Base-by-base conservation (phyloP, 129 eudicot genomes). In the Helianthus tuberosus region DNA sequence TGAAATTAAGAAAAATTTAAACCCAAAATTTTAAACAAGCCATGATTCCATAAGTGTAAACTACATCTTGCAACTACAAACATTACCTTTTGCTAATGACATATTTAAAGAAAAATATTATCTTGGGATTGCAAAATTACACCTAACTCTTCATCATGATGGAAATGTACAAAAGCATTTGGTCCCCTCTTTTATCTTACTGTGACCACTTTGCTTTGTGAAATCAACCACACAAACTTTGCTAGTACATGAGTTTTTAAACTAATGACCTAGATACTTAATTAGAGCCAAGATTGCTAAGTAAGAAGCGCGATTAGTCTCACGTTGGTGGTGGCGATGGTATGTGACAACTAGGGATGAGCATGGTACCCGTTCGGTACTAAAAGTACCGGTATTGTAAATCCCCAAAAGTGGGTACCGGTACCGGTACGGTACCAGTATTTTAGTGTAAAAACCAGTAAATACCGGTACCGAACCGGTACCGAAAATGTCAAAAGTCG, bases 171-270 rank as follows among this genome's bases (percentile, higher is more conserved):
- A 64, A 71, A 62, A 39, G 55, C 38, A 27, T 70, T 78, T 63
- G 77, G 77, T 78, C 82, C 82, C 82, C 82, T 38, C 48, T 69
- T 36, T 62, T 77, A 70, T 77, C 82, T 62, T 51, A 63, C 27
- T 23, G 82, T 78, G 77, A 78, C 82, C 77, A 71, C 82, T 71
- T 69, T 44, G 41, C 82, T 71, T 70, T 78, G 3, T n/a, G 29
- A 3, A 6, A 59, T 29, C 39, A 11, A 55, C 16, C 29, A 39
- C 51, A 15, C 32, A 2, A 10, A 8, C 59, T 10, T 57, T 58
- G 64, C 13, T 59, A 59, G 16, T 29, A 59, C 39, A 27, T 25
- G 16, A 59, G 65, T 59, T 59, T 29, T 3, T 59, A 59, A 25
- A 59, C 41, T 3, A 12, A 3, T 59, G n/a, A 59, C 9, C 0